A percentile compares a stretch with the other conserved stretches of the same genome.
These are phyloP conservation scores for Hygrophorus russula DNA, from an alignment of 768 basidiomycete species.

Conservation along the genomic window DNA sequence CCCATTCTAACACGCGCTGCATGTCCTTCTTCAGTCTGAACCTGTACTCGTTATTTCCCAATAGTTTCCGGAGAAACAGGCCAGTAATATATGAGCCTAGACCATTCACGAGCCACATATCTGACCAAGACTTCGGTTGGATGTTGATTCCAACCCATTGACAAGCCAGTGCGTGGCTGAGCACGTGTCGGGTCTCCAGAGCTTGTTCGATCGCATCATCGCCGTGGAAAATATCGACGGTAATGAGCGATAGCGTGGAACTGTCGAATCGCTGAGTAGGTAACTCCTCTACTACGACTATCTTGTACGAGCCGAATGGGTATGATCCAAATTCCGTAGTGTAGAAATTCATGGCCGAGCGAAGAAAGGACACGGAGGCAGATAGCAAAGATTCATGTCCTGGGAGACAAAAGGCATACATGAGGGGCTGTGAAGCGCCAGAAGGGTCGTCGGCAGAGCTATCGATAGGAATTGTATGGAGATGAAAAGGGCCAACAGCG, in stretches of 20 bases:
- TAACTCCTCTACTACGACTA: slow-evolving; percentile 89
- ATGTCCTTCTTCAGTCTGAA: slow-evolving; percentile 95
- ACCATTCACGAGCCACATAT: slow-evolving; percentile 95
- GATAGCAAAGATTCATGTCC: slow-evolving; percentile 69
- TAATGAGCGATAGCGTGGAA: slow-evolving; percentile 71
- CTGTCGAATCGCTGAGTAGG: slow-evolving; percentile 74
- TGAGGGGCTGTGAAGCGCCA: slow-evolving; percentile 55
- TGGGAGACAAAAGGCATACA: slow-evolving; percentile 89
- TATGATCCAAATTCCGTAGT: slow-evolving; percentile 90
- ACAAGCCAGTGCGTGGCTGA: slow-evolving; percentile 82
- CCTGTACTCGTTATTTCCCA: slow-evolving; percentile 96
- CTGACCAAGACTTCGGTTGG: slow-evolving; percentile 84
- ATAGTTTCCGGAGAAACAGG: slow-evolving; percentile 72
- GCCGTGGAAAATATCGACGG: slow-evolving; percentile 74
- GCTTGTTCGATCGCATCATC: slow-evolving; percentile 90
- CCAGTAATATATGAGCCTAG: slow-evolving; percentile 85
- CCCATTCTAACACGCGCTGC: slow-evolving; percentile 80
- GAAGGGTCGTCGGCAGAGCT: slow-evolving; percentile 48
- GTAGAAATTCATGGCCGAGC: slow-evolving; percentile 88
- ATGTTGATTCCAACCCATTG: slow-evolving; percentile 99
- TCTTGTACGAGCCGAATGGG: slow-evolving; percentile 89
- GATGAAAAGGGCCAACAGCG: slow-evolving; percentile 90
- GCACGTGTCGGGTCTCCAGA: slow-evolving; percentile 75
- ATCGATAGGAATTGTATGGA: slow-evolving; percentile 58
- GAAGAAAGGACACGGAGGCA: slow-evolving; percentile 64